A percentile compares a stretch with the other conserved stretches of the same genome.
Evolutionary conservation across 2,329 filamentous ascomycete genomes (phyloP).

Genomic region (Calonectria henricotiae): DNA sequence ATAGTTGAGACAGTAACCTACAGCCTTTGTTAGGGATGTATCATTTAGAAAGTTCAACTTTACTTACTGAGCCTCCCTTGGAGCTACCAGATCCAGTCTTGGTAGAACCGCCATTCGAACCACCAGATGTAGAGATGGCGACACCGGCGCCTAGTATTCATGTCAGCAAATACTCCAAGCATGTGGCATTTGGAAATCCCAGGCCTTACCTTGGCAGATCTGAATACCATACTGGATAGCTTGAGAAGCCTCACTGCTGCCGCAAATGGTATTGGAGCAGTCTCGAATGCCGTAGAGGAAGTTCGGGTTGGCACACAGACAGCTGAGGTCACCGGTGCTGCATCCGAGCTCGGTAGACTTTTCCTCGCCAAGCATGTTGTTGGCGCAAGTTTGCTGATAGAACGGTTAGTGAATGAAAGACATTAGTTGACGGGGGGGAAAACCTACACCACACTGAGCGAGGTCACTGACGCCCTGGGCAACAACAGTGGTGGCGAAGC

Average conservation of each 20-base stretch:
- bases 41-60: no score
- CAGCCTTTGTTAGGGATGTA: slow-evolving; percentile 12
- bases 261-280: slow-evolving; percentile 66
- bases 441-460: slow-evolving; percentile 70
- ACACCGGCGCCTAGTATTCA: slow-evolving; percentile 55
- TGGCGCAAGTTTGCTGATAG: slow-evolving; percentile 66
- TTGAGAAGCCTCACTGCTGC: slow-evolving; percentile 55
- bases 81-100: slow-evolving; percentile 46
- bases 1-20: slow-evolving; percentile 57
- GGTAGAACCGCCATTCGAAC: slow-evolving; percentile 36
- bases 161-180: background rate
- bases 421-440: background rate
- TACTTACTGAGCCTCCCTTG: slow-evolving; percentile 25
- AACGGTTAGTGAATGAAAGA: slow-evolving; percentile 33
- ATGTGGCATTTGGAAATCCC: no score
- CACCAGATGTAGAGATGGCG: slow-evolving; percentile 54
- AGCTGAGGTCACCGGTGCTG: slow-evolving; percentile 59
- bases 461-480: slow-evolving; percentile 64
- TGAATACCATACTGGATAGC: slow-evolving; percentile 60
- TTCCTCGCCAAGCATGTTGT: slow-evolving; percentile 65
- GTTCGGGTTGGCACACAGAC: slow-evolving; percentile 66
- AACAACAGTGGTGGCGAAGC: slow-evolving; percentile 60
- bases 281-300: slow-evolving; percentile 69
- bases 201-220: slow-evolving; percentile 60
- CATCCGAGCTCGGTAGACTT: slow-evolving; percentile 67